Evolutionary conservation across 371 early-diverging fungal species (phyloP), one percentile per base, ranked within the genome.

Genomic region (Chytridium lagenaria): DNA sequence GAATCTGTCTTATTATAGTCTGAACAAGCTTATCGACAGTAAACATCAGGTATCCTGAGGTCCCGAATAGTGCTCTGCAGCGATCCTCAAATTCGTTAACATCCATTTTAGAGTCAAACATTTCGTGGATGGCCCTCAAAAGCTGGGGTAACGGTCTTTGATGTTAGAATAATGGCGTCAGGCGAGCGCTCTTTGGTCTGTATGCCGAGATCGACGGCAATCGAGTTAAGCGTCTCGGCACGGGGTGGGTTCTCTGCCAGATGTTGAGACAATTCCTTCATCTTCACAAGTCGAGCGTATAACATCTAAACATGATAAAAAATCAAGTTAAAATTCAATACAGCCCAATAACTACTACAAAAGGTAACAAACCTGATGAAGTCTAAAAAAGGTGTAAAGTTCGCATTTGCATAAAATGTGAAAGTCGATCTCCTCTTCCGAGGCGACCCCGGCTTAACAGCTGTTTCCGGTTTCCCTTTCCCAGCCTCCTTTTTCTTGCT

Each of bases 21-120:
- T 89, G 90, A 12, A 93, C 86, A 19, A 95, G 81, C 74, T 93
- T 94, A 82, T 97, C 98, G 26, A 97, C 82, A 0, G 95, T 95
- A 70, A 95, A 93, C 38, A 93, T 85, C 31, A 90, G 79, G 76
- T 95, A 95, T 0, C 93, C 98, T 33, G 92, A 87, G 23, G 94
- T 95, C 1, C 91, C 90, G 79, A 93, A 97, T 74, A 97, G 81
- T 40, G 88, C 88, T 2, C 98, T 90, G 38, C 93, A 79, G 55
- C 89, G 86, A 72, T 99, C 99, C 77, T 99, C 99, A 89, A 92
- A 99, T 50, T 84, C 84, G 38, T 82, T 82, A 38, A 87, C 80
- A 34, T 99, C 99, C 69, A 98, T 82, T 30, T 94, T 93, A 39
- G 90, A 91, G 71, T 88, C 90, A 78, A 97, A 82, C 69, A 93